phyloP scores from a whole-genome alignment of 805 yeast species.

The Wickerhamomyces hampshirensis region DNA sequence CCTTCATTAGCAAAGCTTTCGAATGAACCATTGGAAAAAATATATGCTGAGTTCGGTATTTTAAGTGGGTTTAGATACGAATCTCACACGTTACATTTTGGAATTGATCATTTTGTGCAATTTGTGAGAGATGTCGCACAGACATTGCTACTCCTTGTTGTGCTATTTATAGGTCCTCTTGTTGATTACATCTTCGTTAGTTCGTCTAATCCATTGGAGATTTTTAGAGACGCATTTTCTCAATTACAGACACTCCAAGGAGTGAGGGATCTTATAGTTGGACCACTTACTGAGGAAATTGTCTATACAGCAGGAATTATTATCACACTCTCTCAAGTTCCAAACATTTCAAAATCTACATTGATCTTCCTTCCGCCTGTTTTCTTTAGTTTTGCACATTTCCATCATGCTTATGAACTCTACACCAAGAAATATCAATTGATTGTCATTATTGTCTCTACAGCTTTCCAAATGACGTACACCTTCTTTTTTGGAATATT shows the following conservation, averaged over 20 bases:
- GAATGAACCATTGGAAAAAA: constrained; percentile 3
- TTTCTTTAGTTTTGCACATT: constrained; percentile 72
- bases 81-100: constrained; percentile 2
- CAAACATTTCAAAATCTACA: constrained; percentile 9
- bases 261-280: constrained; percentile 55
- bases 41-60: constrained; percentile 28
- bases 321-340: constrained; percentile 26
- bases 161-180: constrained; percentile 47
- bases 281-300: constrained; percentile 77
- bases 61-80: constrained; percentile 29
- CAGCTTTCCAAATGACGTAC: constrained; percentile 52
- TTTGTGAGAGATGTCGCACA: constrained; percentile 12
- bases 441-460: constrained; percentile 30
- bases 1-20: constrained; percentile 6
- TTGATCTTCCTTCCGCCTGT: constrained; percentile 47
- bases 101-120: constrained; percentile 7
- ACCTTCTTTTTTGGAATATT: constrained; percentile 70
- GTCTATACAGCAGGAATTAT: constrained; percentile 52
- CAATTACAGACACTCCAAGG: constrained; percentile 33
- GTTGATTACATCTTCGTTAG: constrained; percentile 29
- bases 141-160: constrained; percentile 28
- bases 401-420: constrained; percentile 64
- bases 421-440: constrained; percentile 25
- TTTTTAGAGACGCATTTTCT: constrained; percentile 17
- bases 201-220: constrained; percentile 8